Conservation (phyloP, 768 basidiomycete genomes). For the Thelephora ganbajun region DNA sequence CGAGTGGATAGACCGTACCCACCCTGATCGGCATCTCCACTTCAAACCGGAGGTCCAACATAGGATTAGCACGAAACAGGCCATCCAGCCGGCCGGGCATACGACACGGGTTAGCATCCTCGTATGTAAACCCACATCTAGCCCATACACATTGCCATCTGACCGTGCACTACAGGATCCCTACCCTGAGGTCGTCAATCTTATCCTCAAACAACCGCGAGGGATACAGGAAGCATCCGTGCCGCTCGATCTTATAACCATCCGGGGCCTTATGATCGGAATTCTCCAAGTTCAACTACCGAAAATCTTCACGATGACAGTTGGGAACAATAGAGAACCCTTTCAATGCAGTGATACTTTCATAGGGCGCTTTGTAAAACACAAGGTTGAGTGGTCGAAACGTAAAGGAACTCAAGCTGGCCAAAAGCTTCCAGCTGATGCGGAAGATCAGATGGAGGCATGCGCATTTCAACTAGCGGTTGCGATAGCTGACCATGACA, state of each 20-base stretch:
- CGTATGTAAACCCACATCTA: too few relatives aligned
- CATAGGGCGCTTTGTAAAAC: constrained; percentile 11
- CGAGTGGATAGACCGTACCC: too few relatives aligned
- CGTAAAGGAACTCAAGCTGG: constrained; percentile 19
- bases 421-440: constrained; percentile 21
- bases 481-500: constrained; percentile 13
- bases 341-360: constrained; percentile 19
- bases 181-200: too few relatives aligned
- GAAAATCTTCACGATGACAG: constrained; percentile 12
- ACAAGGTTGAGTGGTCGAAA: constrained; percentile 14
- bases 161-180: too few relatives aligned
- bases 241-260: constrained; percentile 5
- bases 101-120: too few relatives aligned
- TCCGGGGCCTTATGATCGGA: constrained; percentile 18
- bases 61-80: too few relatives aligned
- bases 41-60: too few relatives aligned
- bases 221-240: too few relatives aligned
- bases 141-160: too few relatives aligned
- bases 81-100: too few relatives aligned
- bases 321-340: constrained; percentile 12
- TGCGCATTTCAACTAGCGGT: constrained; percentile 13
- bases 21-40: too few relatives aligned
- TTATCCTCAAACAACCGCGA: too few relatives aligned
- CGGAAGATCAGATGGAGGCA: constrained; percentile 9
- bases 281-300: constrained; percentile 13